Conservation (phyloP, 495 filamentous ascomycete species). For the Penicillium maclennaniae region DNA sequence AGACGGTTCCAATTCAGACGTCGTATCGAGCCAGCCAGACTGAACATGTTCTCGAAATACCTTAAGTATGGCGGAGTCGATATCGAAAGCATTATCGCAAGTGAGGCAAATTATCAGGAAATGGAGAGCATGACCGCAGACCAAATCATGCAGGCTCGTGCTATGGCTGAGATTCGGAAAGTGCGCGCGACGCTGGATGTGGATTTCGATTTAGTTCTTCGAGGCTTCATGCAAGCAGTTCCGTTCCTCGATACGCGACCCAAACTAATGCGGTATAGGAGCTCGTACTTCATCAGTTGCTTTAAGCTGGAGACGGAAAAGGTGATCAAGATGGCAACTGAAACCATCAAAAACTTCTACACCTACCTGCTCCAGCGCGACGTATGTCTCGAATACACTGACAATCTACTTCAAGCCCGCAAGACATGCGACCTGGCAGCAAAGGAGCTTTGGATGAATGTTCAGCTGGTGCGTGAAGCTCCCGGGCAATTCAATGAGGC, state of each 20-base stretch:
- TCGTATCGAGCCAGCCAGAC: constrained; percentile 60
- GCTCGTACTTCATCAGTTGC: constrained; percentile 43
- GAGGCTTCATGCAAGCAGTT: constrained; percentile 67
- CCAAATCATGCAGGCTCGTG: constrained; percentile 52
- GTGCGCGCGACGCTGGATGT: constrained; percentile 57
- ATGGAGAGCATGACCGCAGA: constrained; percentile 55
- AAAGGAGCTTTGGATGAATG: constrained; percentile 58
- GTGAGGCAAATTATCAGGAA: constrained; percentile 41
- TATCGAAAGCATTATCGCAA: constrained; percentile 64
- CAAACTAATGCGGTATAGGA: constrained; percentile 18
- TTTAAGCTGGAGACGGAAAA: constrained; percentile 46
- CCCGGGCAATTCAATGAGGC: constrained; percentile 76
- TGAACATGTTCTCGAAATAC: constrained; percentile 71
- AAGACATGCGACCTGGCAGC: constrained; percentile 63
- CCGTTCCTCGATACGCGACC: neutral
- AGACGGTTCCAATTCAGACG: constrained; percentile 74
- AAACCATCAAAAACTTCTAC: constrained; percentile 78
- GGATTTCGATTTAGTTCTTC: constrained; percentile 72
- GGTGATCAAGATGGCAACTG: constrained; percentile 48
- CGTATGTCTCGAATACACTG: constrained; percentile 76
- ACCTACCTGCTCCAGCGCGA: constrained; percentile 81
- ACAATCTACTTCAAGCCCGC: constrained; percentile 62
- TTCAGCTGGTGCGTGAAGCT: constrained; percentile 43
- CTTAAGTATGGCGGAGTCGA: constrained; percentile 81
- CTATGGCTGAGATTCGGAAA: constrained; percentile 23